Conservation (phyloP, 164 flowering plant genomes). For the Nymphaea colorata region DNA sequence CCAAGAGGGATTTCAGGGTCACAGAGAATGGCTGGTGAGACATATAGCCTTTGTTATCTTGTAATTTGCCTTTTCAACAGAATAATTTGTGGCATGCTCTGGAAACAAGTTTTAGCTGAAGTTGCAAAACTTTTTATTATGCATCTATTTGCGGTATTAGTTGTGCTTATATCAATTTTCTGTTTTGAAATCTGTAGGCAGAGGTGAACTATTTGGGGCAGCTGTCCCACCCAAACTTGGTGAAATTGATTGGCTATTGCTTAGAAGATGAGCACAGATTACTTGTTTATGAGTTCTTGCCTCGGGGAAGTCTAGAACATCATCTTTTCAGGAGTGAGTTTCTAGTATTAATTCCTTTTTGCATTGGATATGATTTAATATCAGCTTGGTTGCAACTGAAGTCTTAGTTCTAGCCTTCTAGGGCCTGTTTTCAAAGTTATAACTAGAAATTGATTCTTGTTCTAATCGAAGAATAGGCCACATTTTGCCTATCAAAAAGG, state of each 20-base stretch:
- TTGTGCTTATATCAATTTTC: no score
- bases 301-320: slow-evolving; percentile 74
- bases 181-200: slow-evolving; percentile 24
- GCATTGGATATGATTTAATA: no score
- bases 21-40: slow-evolving; percentile 82
- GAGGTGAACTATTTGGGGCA: slow-evolving; percentile 77
- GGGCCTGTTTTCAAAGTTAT: no score
- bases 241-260: slow-evolving; percentile 70
- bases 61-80: neutral
- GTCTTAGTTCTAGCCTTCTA: no score
- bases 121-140: neutral
- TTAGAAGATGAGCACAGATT: slow-evolving; percentile 73
- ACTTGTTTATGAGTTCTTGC: slow-evolving; percentile 78
- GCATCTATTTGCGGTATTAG: no score
- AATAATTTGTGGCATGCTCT: no score
- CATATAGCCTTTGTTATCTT: no score
- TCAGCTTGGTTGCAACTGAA: no score
- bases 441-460: no score
- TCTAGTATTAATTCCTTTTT: no score
- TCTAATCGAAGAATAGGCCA: no score
- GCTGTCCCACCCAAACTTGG: slow-evolving; percentile 69
- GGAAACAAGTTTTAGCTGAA: neutral
- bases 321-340: slow-evolving; percentile 77
- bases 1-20: slow-evolving; percentile 72
- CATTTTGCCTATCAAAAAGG: no score